A percentile compares a stretch with the other conserved stretches of the same genome.
These are phyloP conservation scores for Chlamydomonas applanata DNA, from an alignment of 139 green algal genomes.

Conservation along the genomic window DNA sequence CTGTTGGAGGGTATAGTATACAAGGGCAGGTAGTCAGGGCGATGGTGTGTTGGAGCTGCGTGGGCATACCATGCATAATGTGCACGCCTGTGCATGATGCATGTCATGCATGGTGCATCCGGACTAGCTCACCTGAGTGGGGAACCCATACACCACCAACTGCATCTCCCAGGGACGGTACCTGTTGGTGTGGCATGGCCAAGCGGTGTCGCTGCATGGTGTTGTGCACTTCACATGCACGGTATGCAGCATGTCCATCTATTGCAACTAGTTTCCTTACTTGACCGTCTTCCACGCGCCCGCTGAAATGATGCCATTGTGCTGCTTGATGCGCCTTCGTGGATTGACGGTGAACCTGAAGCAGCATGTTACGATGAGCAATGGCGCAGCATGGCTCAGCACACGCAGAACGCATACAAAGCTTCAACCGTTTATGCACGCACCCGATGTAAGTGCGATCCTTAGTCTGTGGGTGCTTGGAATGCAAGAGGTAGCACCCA, in stretches of 20 bases:
- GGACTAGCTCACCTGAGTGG: conserved; percentile 56
- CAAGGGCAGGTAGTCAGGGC: no score
- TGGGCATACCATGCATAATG: no score
- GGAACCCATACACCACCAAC: conserved; percentile 88
- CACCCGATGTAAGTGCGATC: conserved; percentile 62
- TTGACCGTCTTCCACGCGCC: conserved; percentile 77
- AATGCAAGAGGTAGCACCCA: conserved; percentile 62
- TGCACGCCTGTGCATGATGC: no score
- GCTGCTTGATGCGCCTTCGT: conserved; percentile 78
- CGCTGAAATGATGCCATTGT: conserved; percentile 85
- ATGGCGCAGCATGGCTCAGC: background rate
- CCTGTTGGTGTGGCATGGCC: conserved; percentile 41
- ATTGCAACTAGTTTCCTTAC: conserved; percentile 21
- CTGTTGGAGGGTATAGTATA: conserved; percentile 29
- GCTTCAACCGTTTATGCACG: background rate
- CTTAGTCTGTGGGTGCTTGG: conserved; percentile 19
- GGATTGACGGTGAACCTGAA: conserved; percentile 91
- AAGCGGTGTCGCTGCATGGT: no score
- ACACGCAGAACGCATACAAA: background rate
- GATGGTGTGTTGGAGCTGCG: no score
- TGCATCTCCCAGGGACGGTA: conserved; percentile 91
- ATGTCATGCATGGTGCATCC: background rate
- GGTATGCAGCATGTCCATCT: background rate
- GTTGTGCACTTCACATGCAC: no score
- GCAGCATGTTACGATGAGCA: no score